Base-by-base conservation (phyloP, 2,329 filamentous ascomycete genomes). In the Aspergillus japonicus region DNA sequence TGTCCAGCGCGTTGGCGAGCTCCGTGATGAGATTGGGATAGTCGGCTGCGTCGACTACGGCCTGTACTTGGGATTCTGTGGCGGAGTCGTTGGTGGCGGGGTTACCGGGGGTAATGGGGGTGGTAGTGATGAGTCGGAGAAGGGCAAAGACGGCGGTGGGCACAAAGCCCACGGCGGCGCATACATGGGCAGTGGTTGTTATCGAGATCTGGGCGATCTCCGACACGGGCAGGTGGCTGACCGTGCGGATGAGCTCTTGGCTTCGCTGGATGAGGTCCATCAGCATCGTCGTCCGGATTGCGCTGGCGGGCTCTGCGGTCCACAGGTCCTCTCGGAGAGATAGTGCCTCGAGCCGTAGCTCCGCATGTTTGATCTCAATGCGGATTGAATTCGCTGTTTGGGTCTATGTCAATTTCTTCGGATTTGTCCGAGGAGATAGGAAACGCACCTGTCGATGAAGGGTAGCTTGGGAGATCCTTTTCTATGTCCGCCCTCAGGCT, bases 271-370 rank as follows among this genome's bases (percentile, higher is more conserved):
- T 63, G 4, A 64, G 54, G 26, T 21, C 47, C 57, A 66, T 63
- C n/a, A 68, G 47, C 66, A 68, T 68, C n/a, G 44, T 58, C 49
- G 42, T 60, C n/a, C 66, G 56, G 57, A 61, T 44, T 51, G 66
- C 23, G 50, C 49, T 61, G 47, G 47, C 42, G 48, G 63, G 60
- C 8, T 67, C 63, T 58, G 42, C 24, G 33, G 42, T 62, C 66
- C 66, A 68, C 11, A 68, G 54, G 44, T 67, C 60, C n/a, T 66
- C 65, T 2, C 59, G 66, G 50, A 68, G 63, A 47, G 57, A 64
- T 53, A 66, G 39, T 55, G 63, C 64, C 3, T 67, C 63, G 12
- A 68, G 62, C 1, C 63, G 60, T 31, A 67, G 50, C 51, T 67
- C 65, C 11, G 50, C 59, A 48, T 61, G 62, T 59, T 64, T 62